Base-by-base conservation (phyloP, 768 basidiomycete species). In the Clitopilus hobsonii region DNA sequence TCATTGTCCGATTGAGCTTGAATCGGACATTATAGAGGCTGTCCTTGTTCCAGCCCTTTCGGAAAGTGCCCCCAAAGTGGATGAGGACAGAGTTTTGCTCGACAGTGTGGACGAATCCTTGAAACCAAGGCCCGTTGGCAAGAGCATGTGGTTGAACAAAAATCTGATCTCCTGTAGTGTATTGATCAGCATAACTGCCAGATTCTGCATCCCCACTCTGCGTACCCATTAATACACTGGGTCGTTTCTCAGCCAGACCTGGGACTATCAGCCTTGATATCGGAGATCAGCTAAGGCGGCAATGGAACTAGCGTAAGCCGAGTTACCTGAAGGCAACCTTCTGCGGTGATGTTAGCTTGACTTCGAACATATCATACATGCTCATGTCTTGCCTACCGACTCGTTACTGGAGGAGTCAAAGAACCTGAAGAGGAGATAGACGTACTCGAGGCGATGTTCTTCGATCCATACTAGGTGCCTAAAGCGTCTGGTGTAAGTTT, bases 41-140 rank as follows among this genome's bases (percentile, higher is more conserved):
- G 3, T 71, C 70, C 6, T 64, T 53, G 1, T 60, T 57, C 61
- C 65, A 70, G 7, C 63, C 66, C 41, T 45, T 45, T 22, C 59
- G 58, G 65, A 87, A 88, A 1, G 71, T 70, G 0, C 57, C 47
- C 36, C 74, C 66, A 58, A 87, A 82, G 16, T 72, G 68, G 0
- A 88, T 69, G 0, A 73, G 75, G 6, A 88, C 81, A 65, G 79
- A 72, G 7, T 71, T 67, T 55, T 75, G 65, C 27, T 69, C 74
- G 10, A 85, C 74, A 3, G 72, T 62, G 51, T 84, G 83, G 4
- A 86, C 84, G 32, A 74, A 73, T 8, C 86, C 86, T 64, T 81
- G 77, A 54, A 70, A 83, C 83, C 83, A 86, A 25, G 73, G 73
- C 0, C 76, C 78, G 16, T 65, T 55, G 0, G 61, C 60, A 2